Base-by-base conservation (phyloP, 306 rosid genomes). In the Quercus variabilis region DNA sequence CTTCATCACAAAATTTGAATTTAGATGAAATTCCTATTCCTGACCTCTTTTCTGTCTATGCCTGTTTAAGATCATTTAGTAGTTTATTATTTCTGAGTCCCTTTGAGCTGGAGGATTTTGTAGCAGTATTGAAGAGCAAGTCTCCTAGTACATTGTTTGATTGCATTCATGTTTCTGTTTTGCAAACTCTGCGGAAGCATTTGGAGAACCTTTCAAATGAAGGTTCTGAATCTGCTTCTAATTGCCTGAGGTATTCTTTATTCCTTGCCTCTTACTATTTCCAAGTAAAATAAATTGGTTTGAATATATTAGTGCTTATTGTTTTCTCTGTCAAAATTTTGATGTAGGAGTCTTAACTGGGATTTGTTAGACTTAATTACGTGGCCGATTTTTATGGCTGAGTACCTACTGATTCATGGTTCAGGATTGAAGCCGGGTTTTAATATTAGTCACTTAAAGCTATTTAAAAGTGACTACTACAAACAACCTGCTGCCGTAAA, bases 381-480 rank as follows among this genome's bases (percentile, higher is more conserved):
- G 4, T 96, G 99, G 99, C 99, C 98, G 31, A 80, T 93, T 82
- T 96, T 91, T 87, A 79, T 96, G 96, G 89, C 90, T 5, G 98
- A 91, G 90, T 96, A 96, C 84, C 88, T 90, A 74, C 83, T 93
- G 88, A 83, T 93, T 81, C 90, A 89, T 81, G 86, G 87, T 85
- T 91, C 91, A 18, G 90, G 86, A 73, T 81, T 90, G 82, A 87
- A 90, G 83, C 86, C 86, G 67, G 88, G 84, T 79, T 88, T 86
- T 79, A 87, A 80, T 88, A 88, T 87, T 70, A 76, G 83, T 79
- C 84, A 75, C 77, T 84, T 87, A 70, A 85, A 83, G 73, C 74
- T 91, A 78, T 88, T 93, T 46, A 74, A 69, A 82, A 80, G 68
- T 73, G 97, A 93, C 84, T 96, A 93, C 91, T 87, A 86, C 83